Percentiles rank a stretch among this genome's conserved stretches.
These are phyloP conservation scores for Aspergillus neotritici DNA, from an alignment of 2,329 filamentous ascomycete species.

Conservation along the genomic window DNA sequence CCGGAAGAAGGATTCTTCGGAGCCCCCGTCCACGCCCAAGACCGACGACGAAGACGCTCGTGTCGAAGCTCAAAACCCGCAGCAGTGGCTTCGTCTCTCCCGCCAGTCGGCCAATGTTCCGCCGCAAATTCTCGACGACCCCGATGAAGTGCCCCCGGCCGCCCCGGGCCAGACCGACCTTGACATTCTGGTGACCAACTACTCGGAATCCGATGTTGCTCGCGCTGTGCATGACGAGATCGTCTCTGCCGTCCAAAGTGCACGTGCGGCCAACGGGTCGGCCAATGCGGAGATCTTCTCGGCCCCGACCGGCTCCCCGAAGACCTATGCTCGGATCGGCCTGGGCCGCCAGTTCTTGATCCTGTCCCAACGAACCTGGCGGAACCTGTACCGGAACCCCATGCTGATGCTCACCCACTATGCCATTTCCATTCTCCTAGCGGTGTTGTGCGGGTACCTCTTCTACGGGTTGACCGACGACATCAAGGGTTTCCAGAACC, in stretches of 20 bases:
- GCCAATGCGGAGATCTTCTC: constrained; percentile 51
- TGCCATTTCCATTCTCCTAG: constrained; percentile 89
- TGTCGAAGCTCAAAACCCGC: constrained; percentile 46
- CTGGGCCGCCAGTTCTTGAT: constrained; percentile 80
- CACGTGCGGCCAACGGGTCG: constrained; percentile 63
- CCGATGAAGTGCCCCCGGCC: constrained; percentile 52
- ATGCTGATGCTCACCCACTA: constrained; percentile 99
- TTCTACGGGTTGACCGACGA: constrained; percentile 97
- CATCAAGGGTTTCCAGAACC: constrained; percentile 95
- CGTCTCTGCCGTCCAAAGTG: constrained; percentile 58
- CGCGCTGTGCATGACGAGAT: constrained; percentile 72
- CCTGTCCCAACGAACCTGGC: constrained; percentile 86
- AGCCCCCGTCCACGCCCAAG: constrained; percentile 54
- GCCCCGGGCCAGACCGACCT: constrained; percentile 68
- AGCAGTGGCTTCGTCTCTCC: constrained; percentile 57
- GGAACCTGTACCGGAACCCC: constrained; percentile 93
- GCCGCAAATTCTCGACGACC: constrained; percentile 64
- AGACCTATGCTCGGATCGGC: constrained; percentile 76
- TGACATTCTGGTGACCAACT: constrained; percentile 72
- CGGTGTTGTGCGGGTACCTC: constrained; percentile 87
- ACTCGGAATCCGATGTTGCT: constrained; percentile 72
- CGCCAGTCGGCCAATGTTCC: constrained; percentile 50
- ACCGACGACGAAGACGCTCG: constrained; percentile 57
- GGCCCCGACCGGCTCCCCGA: constrained; percentile 54
- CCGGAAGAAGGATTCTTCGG: constrained; percentile 62